phyloP scores from a whole-genome alignment of 192 early-diverging fungal species.

The Coemansia sp. region DNA sequence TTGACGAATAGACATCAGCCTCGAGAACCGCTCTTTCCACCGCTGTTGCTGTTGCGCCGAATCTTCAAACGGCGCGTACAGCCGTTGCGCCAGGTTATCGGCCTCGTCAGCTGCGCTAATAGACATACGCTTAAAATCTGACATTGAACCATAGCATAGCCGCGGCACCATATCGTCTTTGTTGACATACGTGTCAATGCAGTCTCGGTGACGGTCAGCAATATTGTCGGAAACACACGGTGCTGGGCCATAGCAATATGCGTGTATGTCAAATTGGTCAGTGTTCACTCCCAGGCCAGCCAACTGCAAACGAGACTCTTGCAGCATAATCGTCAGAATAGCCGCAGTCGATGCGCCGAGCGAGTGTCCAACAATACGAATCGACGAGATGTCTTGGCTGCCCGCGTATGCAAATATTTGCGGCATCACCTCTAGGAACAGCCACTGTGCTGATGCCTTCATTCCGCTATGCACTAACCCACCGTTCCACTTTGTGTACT shows the following conservation, averaged over 20 bases:
- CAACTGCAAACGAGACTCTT: slow-evolving; percentile 52
- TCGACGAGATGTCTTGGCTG: slow-evolving; percentile 48
- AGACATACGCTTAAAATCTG: slow-evolving; percentile 62
- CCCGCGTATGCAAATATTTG: slow-evolving; percentile 60
- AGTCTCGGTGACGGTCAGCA: slow-evolving; percentile 55
- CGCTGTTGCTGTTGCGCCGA: slow-evolving; percentile 38
- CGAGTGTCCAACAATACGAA: slow-evolving; percentile 75
- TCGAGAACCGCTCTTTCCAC: slow-evolving; percentile 44
- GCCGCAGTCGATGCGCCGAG: slow-evolving; percentile 72
- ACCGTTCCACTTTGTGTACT: slow-evolving; percentile 76
- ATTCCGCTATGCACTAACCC: slow-evolving; percentile 76
- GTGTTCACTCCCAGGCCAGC: slow-evolving; percentile 33
- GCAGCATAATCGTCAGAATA: slow-evolving; percentile 70
- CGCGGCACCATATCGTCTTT: slow-evolving; percentile 65
- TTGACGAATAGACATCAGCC: slow-evolving; percentile 39
- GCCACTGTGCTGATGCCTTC: slow-evolving; percentile 73
- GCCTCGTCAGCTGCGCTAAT: slow-evolving; percentile 58
- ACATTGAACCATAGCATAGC: slow-evolving; percentile 65
- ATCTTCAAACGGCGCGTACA: slow-evolving; percentile 49
- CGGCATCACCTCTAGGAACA: slow-evolving; percentile 66
- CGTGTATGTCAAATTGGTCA: slow-evolving; percentile 28
- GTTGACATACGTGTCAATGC: slow-evolving; percentile 64
- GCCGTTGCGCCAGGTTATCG: slow-evolving; percentile 51
- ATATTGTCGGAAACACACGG: slow-evolving; percentile 58
- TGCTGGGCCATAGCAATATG: slow-evolving; percentile 60